These are phyloP conservation scores for Lactarius sp. DNA, from an alignment of 768 basidiomycete genomes.

Conservation along the genomic window DNA sequence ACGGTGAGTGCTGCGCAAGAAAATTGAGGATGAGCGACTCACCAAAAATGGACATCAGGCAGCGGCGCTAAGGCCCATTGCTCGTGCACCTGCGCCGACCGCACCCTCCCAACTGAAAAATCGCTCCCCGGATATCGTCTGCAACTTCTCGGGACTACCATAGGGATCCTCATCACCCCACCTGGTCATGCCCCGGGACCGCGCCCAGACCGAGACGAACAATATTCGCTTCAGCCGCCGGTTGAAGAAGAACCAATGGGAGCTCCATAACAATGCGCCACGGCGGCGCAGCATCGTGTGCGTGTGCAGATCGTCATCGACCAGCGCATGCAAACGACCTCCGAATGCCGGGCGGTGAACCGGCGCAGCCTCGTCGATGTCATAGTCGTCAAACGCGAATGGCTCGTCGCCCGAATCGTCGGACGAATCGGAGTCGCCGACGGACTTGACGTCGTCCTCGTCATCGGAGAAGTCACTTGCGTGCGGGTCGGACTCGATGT, in stretches of 20 bases:
- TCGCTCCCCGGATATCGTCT: constrained; percentile 45
- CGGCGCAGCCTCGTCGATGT: constrained; percentile 51
- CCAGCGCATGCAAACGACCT: constrained; percentile 28
- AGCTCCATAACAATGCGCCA: constrained; percentile 89
- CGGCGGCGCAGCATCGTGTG: constrained; percentile 48
- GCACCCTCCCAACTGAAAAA: constrained; percentile 81
- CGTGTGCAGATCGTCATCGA: constrained; percentile 38
- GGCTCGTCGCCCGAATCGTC: constrained; percentile 63
- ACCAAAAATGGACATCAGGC: constrained; percentile 20
- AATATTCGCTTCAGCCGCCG: constrained; percentile 87
- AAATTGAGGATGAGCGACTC: neutral
- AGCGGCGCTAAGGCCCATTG: constrained; percentile 54
- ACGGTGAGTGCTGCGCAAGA: constrained; percentile 1
- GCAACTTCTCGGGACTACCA: constrained; percentile 29
- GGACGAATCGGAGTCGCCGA: constrained; percentile 59
- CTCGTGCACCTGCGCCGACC: constrained; percentile 74
- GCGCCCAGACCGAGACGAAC: constrained; percentile 90
- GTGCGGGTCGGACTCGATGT: constrained; percentile 92
- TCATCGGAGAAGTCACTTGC: constrained; percentile 76
- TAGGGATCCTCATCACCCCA: constrained; percentile 38
- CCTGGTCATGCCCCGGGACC: constrained; percentile 54
- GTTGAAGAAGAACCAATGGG: constrained; percentile 96
- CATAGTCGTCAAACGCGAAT: constrained; percentile 80
- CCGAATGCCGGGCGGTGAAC: constrained; percentile 25
- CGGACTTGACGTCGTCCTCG: constrained; percentile 66